Evolutionary conservation across 169 alveolate genomes (phyloP), one percentile per base, ranked within the genome.

Genomic region (Cytauxzoon felis): DNA sequence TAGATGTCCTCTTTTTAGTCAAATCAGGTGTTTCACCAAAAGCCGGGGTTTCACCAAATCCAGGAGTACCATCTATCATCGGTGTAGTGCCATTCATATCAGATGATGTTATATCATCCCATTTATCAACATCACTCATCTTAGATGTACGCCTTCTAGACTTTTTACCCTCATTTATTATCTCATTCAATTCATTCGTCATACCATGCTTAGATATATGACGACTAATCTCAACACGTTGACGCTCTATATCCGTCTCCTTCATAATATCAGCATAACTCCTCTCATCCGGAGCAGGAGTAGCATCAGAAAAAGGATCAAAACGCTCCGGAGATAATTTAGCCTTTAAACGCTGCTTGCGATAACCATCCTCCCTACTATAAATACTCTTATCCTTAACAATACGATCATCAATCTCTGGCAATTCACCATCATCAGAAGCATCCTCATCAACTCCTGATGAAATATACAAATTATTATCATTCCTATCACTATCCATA

Each of bases 251-350:
- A 8, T 80, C 80, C 8, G 65, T 59, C 40, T 67, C 87, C 70
- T 63, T 75, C 87, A 59, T 70, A 11, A 80, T 51, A 47, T 65
- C 89, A 30, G 91, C 38, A 71, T 79, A 84, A 0, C 87, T 59
- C 16, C 92, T 80, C 43, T 62, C 88, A 26, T 83, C 91, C 3
- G 89, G 78, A 6, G 78, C 69, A 11, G 90, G 78, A 0, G 88
- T 48, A 40, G 47, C 53, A n/a, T 62, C 76, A 5, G 90, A 73
- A 48, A 90, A 90, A 13, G 94, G 94, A 38, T 90, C 95, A 19
- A 75, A 87, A 9, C 95, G 56, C 61, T 79, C 92, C 0, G 95
- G 95, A 2, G 95, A 90, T 13, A 90, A 78, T 47, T 73, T 69
- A 23, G 76, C 64, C 13, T 69, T 76, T 34, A 80, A 54, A 16